Evolutionary conservation across 2,329 filamentous ascomycete species (phyloP).

Genomic region (Diaporthe amygdali): DNA sequence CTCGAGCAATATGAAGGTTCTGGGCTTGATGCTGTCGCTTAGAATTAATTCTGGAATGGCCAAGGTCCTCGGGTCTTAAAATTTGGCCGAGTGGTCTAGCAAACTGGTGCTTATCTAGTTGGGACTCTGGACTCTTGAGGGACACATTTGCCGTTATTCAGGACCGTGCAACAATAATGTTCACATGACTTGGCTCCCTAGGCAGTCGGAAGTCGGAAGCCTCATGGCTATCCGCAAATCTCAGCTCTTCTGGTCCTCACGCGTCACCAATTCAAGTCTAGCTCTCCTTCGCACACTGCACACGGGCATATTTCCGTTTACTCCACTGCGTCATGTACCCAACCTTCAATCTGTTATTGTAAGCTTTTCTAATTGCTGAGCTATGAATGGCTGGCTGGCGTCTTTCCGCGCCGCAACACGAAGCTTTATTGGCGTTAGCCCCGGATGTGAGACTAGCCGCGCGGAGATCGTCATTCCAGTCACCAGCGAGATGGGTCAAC

Average conservation of each 20-base stretch:
- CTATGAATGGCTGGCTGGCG: not conserved
- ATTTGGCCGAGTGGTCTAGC: too few species aligned
- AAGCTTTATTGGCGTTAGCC: not conserved
- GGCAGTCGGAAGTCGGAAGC: not conserved
- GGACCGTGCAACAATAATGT: not conserved
- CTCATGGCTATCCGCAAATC: not conserved
- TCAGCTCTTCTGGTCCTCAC: not conserved
- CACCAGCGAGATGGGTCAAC: not conserved
- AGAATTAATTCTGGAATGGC: too few species aligned
- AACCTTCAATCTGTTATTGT: not conserved
- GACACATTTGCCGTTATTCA: not conserved
- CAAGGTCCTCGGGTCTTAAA: too few species aligned
- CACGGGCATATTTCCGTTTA: not conserved
- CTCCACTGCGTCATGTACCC: not conserved
- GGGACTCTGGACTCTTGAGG: not conserved
- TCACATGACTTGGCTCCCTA: not conserved
- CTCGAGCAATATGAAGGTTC: too few species aligned
- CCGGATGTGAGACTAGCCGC: slow-evolving; percentile 5
- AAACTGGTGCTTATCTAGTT: too few species aligned
- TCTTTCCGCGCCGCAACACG: not conserved
- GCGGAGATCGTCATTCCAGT: slow-evolving; percentile 10
- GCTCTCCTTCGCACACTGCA: too few species aligned
- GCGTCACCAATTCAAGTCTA: not conserved
- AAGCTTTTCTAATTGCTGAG: not conserved
- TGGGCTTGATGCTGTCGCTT: too few species aligned